These are phyloP conservation scores for Stephanodiscus triporus DNA, from an alignment of 108 stramenopile genomes.

Conservation along the genomic window DNA sequence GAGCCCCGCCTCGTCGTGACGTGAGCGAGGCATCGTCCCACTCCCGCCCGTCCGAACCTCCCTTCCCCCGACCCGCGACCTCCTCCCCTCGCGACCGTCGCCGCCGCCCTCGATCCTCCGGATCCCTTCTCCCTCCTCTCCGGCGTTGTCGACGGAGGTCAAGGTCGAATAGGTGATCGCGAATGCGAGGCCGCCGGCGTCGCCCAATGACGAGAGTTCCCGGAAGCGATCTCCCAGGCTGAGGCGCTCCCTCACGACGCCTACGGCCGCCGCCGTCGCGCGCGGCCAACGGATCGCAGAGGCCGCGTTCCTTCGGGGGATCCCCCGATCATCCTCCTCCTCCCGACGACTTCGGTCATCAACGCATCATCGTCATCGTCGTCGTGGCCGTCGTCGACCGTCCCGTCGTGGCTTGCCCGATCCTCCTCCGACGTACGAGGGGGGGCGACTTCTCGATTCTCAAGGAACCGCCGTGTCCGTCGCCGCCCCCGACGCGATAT, in stretches of 20 bases:
- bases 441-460: constrained; percentile 4
- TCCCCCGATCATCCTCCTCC: not conserved
- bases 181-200: constrained; percentile 51
- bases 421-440: constrained; percentile 1
- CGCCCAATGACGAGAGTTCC: constrained; percentile 53
- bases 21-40: constrained; percentile 12
- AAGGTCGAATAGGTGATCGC: constrained; percentile 56
- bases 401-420: not conserved
- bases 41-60: not conserved
- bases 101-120: too few species aligned
- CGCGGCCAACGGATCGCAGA: not conserved
- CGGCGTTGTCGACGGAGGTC: constrained; percentile 44
- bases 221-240: constrained; percentile 49
- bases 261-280: not conserved
- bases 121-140: not conserved
- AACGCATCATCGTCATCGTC: not conserved
- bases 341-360: not conserved
- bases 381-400: not conserved
- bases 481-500: not conserved
- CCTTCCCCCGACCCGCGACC: not conserved
- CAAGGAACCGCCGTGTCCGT: not conserved
- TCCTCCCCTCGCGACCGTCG: not conserved
- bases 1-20: constrained; percentile 35
- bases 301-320: not conserved
- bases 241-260: constrained; percentile 38